A percentile compares a stretch with the other conserved stretches of the same genome.
Evolutionary conservation across 139 green algal species (phyloP).

Genomic region (Gonium pectorale): DNA sequence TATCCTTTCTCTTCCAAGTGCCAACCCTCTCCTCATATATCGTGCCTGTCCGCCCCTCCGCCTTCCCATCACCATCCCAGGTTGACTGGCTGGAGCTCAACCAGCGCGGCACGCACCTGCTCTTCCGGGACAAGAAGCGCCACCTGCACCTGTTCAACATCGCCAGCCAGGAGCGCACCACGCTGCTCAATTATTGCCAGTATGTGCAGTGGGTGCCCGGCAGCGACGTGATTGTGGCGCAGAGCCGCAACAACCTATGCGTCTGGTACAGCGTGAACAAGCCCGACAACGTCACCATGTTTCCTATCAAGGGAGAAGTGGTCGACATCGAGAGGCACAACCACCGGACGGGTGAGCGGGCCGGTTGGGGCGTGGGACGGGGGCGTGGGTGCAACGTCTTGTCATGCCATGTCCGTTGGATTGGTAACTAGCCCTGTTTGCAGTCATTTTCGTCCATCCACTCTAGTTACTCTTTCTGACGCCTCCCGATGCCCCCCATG

Average conservation of each 20-base stretch:
- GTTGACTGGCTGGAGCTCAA: conserved; percentile 80
- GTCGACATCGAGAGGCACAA: conserved; percentile 71
- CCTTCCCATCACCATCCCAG: background rate
- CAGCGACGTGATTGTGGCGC: conserved; percentile 85
- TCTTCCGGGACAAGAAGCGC: conserved; percentile 89
- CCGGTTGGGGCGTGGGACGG: no score
- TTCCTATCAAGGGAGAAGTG: conserved; percentile 83
- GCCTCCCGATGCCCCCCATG: no score
- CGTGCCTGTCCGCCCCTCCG: no score
- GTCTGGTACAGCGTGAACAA: conserved; percentile 88
- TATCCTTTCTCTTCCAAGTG: no score
- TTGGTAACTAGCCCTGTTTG: no score
- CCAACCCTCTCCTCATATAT: no score
- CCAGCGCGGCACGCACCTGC: conserved; percentile 79
- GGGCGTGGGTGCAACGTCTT: no score
- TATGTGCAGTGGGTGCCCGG: conserved; percentile 91
- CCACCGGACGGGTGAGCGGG: conserved; percentile 73
- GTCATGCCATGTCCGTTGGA: no score
- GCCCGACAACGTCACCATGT: conserved; percentile 74
- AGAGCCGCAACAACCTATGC: conserved; percentile 80
- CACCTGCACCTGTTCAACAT: conserved; percentile 84
- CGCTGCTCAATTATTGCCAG: conserved; percentile 80
- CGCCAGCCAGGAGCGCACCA: conserved; percentile 70
- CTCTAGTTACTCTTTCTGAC: no score
- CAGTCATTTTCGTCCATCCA: no score